A percentile compares a stretch with the other conserved stretches of the same genome.
Conservation (phyloP, 2,329 filamentous ascomycete species). For the Fusarium compactum region DNA sequence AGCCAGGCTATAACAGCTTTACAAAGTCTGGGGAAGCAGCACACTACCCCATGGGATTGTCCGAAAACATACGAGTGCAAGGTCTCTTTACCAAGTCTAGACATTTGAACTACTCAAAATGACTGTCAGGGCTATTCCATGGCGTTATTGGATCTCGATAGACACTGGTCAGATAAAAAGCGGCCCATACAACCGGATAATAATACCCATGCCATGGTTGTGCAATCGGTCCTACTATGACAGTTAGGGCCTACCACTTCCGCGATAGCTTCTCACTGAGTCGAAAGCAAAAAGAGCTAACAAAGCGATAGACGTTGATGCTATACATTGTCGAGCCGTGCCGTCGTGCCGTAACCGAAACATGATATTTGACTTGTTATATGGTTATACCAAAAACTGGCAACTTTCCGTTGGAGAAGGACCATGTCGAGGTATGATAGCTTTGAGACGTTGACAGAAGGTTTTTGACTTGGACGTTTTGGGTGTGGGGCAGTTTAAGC, state of each 20-base stretch:
- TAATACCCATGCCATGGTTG: constrained; percentile 2
- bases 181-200: constrained; percentile 5
- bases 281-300: background rate
- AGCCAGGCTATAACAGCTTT: background rate
- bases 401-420: background rate
- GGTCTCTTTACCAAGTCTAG: constrained; percentile 8
- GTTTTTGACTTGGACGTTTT: constrained; percentile 29
- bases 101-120: background rate
- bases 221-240: constrained; percentile 34
- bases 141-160: constrained; percentile 12
- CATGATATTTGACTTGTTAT: constrained; percentile 15
- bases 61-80: constrained; percentile 6
- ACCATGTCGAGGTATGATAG: background rate
- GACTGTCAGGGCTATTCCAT: constrained; percentile 11
- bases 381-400: background rate
- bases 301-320: background rate
- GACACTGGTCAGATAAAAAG: constrained; percentile 4
- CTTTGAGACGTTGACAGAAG: constrained; percentile 10
- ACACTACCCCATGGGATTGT: constrained; percentile 7
- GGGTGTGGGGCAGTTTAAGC: constrained; percentile 27
- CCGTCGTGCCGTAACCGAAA: constrained; percentile 1
- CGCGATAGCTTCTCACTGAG: constrained; percentile 18
- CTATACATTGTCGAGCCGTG: background rate
- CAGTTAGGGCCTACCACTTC: constrained; percentile 11
- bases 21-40: constrained; percentile 5